phyloP scores from a whole-genome alignment of 305 asterid genomes.

The Lippia alba region DNA sequence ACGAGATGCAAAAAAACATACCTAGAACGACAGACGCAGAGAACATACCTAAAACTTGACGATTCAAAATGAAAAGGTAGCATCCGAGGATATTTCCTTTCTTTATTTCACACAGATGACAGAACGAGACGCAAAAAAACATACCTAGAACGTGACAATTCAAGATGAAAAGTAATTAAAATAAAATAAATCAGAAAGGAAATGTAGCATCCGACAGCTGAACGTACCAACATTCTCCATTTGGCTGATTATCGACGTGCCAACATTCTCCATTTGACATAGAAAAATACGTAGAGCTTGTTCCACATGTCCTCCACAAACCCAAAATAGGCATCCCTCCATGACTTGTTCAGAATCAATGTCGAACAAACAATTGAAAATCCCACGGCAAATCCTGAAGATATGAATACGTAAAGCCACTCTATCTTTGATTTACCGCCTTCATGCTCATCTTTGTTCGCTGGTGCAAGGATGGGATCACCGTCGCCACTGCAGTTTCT shows the following conservation, averaged over 20 bases:
- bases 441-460: background rate
- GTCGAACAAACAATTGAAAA: background rate
- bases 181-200: too few relatives aligned
- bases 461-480: background rate
- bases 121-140: too few relatives aligned
- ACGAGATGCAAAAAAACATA: too few relatives aligned
- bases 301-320: background rate
- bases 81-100: too few relatives aligned
- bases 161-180: too few relatives aligned
- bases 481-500: background rate
- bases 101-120: too few relatives aligned
- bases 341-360: background rate
- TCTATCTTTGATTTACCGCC: background rate
- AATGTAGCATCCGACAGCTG: too few relatives aligned
- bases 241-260: background rate
- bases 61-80: too few relatives aligned
- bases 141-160: too few relatives aligned
- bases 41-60: too few relatives aligned
- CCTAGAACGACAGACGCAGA: too few relatives aligned
- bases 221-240: too few relatives aligned
- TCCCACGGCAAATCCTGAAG: background rate
- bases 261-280: background rate
- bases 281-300: background rate
- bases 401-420: background rate
- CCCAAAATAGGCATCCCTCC: conserved; percentile 5